Evolutionary conservation across 1,139 yeast species (phyloP).

Genomic region (Hyphopichia khmerensis): DNA sequence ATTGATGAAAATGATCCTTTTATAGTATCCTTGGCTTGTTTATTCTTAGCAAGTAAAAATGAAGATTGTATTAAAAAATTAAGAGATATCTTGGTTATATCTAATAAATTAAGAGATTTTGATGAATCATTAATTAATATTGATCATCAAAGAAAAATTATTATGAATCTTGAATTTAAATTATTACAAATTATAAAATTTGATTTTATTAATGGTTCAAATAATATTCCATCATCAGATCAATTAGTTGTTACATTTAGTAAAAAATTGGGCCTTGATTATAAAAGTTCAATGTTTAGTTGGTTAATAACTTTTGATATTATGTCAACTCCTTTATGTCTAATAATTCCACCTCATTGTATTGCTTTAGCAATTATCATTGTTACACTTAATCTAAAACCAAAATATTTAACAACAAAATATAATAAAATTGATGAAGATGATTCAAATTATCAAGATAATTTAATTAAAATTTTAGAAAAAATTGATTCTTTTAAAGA

Average conservation of each 20-base stretch:
- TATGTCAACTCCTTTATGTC: slow-evolving; percentile 66
- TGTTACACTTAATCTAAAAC: slow-evolving; percentile 41
- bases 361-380: slow-evolving; percentile 68
- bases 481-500: slow-evolving; percentile 37
- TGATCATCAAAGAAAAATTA: slow-evolving; percentile 52
- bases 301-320: slow-evolving; percentile 81
- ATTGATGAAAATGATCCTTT: slow-evolving; percentile 37
- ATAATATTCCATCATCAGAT: slow-evolving; percentile 53
- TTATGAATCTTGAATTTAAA: slow-evolving; percentile 64
- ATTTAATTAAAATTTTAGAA: slow-evolving; percentile 25
- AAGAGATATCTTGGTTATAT: slow-evolving; percentile 52
- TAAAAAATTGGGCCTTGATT: slow-evolving; percentile 50
- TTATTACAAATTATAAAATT: slow-evolving; percentile 72
- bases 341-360: slow-evolving; percentile 78
- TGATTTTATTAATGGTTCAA: slow-evolving; percentile 61
- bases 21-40: slow-evolving; percentile 68
- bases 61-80: slow-evolving; percentile 88
- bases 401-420: slow-evolving; percentile 29
- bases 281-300: slow-evolving; percentile 51
- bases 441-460: slow-evolving; percentile 27
- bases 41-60: slow-evolving; percentile 79
- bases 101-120: slow-evolving; percentile 40
- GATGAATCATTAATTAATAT: slow-evolving; percentile 21
- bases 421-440: slow-evolving; percentile 16
- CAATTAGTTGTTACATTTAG: slow-evolving; percentile 67